Evolutionary conservation across 2,329 filamentous ascomycete species (phyloP).

Genomic region (Rhynchosporium secalis): DNA sequence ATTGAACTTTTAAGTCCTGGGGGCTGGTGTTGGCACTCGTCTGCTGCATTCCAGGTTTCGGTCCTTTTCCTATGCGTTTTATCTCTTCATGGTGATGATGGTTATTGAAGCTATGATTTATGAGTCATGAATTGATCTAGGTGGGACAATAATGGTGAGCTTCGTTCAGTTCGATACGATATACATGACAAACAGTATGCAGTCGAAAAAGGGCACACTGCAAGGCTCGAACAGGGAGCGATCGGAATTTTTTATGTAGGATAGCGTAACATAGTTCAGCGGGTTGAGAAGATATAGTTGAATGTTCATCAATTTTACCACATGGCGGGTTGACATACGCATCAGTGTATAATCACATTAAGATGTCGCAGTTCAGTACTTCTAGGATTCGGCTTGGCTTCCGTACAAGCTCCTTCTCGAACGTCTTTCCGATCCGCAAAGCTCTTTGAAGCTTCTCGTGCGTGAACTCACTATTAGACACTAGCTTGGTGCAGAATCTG

Average conservation of each 20-base stretch:
- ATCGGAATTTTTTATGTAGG: neutral
- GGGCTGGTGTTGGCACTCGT: neutral
- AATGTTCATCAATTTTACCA: no score
- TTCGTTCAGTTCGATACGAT: neutral
- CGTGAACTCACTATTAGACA: conserved; percentile 3
- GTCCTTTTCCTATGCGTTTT: neutral
- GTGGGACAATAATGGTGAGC: neutral
- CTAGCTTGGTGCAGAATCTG: conserved; percentile 5
- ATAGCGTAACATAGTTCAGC: neutral
- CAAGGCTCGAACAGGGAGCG: conserved; percentile 5
- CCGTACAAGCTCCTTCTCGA: neutral
- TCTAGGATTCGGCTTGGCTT: neutral
- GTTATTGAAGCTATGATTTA: conserved; percentile 1
- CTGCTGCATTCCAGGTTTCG: neutral
- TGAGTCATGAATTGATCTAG: neutral
- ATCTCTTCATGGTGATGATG: conserved; percentile 1
- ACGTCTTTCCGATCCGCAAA: neutral
- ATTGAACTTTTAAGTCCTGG: neutral
- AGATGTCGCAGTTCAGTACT: no score
- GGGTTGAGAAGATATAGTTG: no score
- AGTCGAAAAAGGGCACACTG: neutral
- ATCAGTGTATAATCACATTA: neutral
- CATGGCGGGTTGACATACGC: no score
- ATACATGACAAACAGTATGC: neutral
- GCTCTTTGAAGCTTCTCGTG: neutral